phyloP scores from a whole-genome alignment of 164 flowering plant genomes.

The Liriodendron chinense region DNA sequence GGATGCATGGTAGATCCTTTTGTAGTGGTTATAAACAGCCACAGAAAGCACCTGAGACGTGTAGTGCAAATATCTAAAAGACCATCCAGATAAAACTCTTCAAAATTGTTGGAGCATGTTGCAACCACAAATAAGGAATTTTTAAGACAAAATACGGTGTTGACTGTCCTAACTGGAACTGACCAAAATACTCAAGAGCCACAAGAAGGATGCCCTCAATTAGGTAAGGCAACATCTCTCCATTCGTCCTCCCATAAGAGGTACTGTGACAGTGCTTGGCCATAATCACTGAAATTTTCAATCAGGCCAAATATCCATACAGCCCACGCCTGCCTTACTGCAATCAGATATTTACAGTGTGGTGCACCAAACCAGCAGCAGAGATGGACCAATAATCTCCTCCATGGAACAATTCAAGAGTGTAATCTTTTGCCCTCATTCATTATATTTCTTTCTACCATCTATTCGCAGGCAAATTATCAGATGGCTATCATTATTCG shows the following conservation, averaged over 20 bases:
- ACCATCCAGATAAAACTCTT: neutral
- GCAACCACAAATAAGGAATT: neutral
- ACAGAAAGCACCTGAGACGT: conserved; percentile 82
- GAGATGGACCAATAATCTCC: neutral
- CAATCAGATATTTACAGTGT: neutral
- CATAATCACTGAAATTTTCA: neutral
- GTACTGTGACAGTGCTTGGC: neutral
- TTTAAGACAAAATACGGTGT: neutral
- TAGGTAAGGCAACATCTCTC: neutral
- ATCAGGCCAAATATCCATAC: neutral
- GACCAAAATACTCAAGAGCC: neutral
- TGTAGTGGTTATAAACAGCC: conserved; percentile 94
- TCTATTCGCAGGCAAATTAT: neutral
- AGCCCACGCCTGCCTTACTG: neutral
- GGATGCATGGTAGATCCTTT: conserved; percentile 68
- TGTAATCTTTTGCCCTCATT: too few species aligned
- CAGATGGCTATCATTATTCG: neutral
- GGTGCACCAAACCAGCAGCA: neutral
- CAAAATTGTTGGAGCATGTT: neutral
- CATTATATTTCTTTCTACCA: neutral
- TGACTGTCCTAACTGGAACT: neutral
- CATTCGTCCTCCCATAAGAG: neutral
- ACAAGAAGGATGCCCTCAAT: neutral
- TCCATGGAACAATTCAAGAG: neutral
- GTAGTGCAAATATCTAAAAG: neutral